Percentiles rank a stretch among this genome's conserved stretches.
These are phyloP conservation scores for Exophiala aquamarina DNA, from an alignment of 2,329 filamentous ascomycete genomes.

Conservation along the genomic window DNA sequence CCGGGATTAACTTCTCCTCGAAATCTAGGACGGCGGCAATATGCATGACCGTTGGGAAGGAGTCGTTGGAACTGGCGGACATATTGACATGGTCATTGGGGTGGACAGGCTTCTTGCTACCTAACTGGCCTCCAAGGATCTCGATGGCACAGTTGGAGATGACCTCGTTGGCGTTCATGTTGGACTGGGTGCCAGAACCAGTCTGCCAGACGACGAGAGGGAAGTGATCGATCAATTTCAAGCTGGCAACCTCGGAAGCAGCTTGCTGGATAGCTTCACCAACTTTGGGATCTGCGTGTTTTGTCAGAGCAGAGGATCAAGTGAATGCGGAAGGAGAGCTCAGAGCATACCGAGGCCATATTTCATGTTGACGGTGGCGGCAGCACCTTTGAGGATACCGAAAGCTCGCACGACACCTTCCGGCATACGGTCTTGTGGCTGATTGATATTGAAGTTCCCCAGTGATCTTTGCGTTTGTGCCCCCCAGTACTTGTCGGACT, in stretches of 20 bases:
- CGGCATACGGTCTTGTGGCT: slow-evolving; percentile 98
- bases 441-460: slow-evolving; percentile 98
- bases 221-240: slow-evolving; percentile 96
- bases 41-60: slow-evolving; percentile 99
- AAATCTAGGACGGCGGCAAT: slow-evolving; percentile 95
- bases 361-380: slow-evolving; percentile 91
- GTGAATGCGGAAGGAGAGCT: neutral
- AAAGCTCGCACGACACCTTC: slow-evolving; percentile 89
- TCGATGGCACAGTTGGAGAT: slow-evolving; percentile 99
- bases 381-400: slow-evolving; percentile 95
- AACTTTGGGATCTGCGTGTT: slow-evolving; percentile 72
- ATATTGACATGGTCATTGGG: slow-evolving; percentile 99
- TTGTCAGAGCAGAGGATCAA: slow-evolving; percentile 17
- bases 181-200: slow-evolving; percentile 96
- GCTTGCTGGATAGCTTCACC: slow-evolving; percentile 93
- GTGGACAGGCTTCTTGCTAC: slow-evolving; percentile 96
- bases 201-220: slow-evolving; percentile 99
- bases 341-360: slow-evolving; percentile 69
- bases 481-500: slow-evolving; percentile 93
- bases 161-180: slow-evolving; percentile 99
- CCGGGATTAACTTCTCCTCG: slow-evolving; percentile 79
- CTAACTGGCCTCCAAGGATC: slow-evolving; percentile 90
- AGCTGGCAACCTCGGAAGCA: slow-evolving; percentile 84
- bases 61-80: slow-evolving; percentile 97
- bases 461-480: slow-evolving; percentile 61